A percentile compares a stretch with the other conserved stretches of the same genome.
phyloP scores from a whole-genome alignment of 2,329 filamentous ascomycete genomes.

The Pseudogymnoascus sp. region DNA sequence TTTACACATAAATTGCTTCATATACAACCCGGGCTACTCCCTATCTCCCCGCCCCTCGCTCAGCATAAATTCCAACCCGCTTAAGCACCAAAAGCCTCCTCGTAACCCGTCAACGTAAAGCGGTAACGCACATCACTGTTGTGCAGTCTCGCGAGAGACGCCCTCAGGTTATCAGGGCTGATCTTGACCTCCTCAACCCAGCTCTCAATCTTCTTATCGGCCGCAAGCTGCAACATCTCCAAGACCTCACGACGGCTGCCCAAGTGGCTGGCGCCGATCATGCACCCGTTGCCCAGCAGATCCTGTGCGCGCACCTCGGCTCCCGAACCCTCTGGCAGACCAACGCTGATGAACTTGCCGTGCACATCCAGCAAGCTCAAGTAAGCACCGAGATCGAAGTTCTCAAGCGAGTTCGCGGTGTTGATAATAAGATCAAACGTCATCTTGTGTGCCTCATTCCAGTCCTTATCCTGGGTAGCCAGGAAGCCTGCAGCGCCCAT shows the following conservation, averaged over 20 bases:
- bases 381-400: conserved; percentile 63
- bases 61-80: background rate
- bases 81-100: conserved; percentile 49
- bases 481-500: conserved; percentile 56
- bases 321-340: conserved; percentile 68
- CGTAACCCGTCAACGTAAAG: conserved; percentile 61
- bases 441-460: conserved; percentile 49
- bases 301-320: conserved; percentile 64
- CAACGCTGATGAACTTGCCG: conserved; percentile 71
- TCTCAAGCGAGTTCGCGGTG: conserved; percentile 59
- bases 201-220: conserved; percentile 58
- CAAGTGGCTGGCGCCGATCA: conserved; percentile 64
- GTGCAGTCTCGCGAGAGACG: conserved; percentile 61
- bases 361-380: conserved; percentile 74
- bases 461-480: conserved; percentile 48
- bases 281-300: conserved; percentile 65
- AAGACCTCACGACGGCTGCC: conserved; percentile 63
- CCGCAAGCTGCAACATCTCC: conserved; percentile 63
- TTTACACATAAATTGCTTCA: background rate
- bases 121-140: conserved; percentile 66
- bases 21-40: background rate
- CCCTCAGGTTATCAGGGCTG: conserved; percentile 56
- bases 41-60: background rate
- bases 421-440: conserved; percentile 72
- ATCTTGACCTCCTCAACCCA: conserved; percentile 71